These are phyloP conservation scores for Plasmodium coatneyi DNA, from an alignment of 169 alveolate species.

Conservation along the genomic window DNA sequence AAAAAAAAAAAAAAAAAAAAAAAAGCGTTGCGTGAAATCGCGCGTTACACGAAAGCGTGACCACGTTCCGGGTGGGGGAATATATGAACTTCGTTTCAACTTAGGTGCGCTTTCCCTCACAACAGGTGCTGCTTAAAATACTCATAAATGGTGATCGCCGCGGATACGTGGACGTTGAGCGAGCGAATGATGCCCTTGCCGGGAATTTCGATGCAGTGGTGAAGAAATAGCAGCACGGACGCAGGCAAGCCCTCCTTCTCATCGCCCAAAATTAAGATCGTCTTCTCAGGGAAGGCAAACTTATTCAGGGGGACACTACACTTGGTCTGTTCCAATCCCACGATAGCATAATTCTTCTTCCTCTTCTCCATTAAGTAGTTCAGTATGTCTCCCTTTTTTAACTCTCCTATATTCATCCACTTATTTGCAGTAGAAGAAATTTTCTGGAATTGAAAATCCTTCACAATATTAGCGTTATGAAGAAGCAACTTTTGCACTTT, in stretches of 20 bases:
- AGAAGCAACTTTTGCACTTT: conserved; percentile 81
- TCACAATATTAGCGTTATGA: conserved; percentile 77
- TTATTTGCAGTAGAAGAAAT: conserved; percentile 92
- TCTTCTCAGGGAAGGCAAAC: conserved; percentile 87
- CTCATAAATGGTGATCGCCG: conserved; percentile 91
- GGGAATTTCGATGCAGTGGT: conserved; percentile 93
- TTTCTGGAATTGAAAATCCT: conserved; percentile 85
- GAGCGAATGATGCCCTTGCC: conserved; percentile 91
- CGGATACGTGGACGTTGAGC: conserved; percentile 95
- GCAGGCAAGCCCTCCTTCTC: conserved; percentile 95
- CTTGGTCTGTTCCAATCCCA: conserved; percentile 93
- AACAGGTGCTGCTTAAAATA: conserved; percentile 85
- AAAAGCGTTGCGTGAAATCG: not conserved
- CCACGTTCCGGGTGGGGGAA: not conserved
- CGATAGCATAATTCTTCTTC: conserved; percentile 85
- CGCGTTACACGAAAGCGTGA: not conserved
- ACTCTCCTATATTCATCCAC: conserved; percentile 91
- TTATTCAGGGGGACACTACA: conserved; percentile 82
- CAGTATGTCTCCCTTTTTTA: conserved; percentile 78
- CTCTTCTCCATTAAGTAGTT: conserved; percentile 79
- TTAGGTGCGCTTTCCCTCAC: not conserved
- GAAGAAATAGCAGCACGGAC: conserved; percentile 85
- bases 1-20: too few relatives aligned
- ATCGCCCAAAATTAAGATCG: conserved; percentile 90
- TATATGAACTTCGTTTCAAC: not conserved